phyloP scores from a whole-genome alignment of 1,284 basidiomycete genomes.

The Lignosus rhinocerotis region DNA sequence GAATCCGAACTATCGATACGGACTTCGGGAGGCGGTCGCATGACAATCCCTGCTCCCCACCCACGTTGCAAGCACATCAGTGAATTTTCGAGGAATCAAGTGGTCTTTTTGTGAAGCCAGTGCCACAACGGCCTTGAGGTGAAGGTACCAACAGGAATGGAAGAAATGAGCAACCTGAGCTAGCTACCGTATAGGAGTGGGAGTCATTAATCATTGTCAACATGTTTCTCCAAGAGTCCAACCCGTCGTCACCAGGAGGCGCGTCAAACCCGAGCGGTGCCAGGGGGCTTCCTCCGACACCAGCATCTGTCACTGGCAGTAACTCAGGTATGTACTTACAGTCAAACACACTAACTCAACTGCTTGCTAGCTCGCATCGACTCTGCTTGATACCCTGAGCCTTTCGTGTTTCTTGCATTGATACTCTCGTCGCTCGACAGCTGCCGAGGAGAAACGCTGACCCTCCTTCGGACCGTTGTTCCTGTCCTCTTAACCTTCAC shows the following conservation, averaged over 20 bases:
- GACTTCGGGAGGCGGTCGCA: slow-evolving; percentile 6
- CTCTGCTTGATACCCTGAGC: not conserved
- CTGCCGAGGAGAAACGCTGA: not conserved
- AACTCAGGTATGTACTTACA: too few relatives aligned
- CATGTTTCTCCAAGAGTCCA: not conserved
- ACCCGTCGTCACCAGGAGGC: not conserved
- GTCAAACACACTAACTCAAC: too few relatives aligned
- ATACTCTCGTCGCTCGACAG: not conserved
- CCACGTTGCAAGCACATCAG: slow-evolving; percentile 5
- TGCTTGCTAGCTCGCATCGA: too few relatives aligned
- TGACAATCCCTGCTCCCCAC: slow-evolving; percentile 10
- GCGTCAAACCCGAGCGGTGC: slow-evolving; percentile 9
- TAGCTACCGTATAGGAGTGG: not conserved
- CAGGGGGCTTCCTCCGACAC: not conserved
- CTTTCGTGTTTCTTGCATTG: not conserved
- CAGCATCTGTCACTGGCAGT: too few relatives aligned
- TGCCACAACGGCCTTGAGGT: slow-evolving; percentile 18
- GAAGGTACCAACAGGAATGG: not conserved
- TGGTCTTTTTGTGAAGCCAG: not conserved
- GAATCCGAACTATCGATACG: slow-evolving; percentile 18
- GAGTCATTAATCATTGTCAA: not conserved
- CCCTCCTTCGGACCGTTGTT: slow-evolving; percentile 5
- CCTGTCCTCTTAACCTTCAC: not conserved
- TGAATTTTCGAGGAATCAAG: slow-evolving; percentile 1
- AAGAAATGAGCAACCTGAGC: not conserved